These are phyloP conservation scores for Elsinoe fawcettii DNA, from an alignment of 2,329 filamentous ascomycete species.

Conservation along the genomic window DNA sequence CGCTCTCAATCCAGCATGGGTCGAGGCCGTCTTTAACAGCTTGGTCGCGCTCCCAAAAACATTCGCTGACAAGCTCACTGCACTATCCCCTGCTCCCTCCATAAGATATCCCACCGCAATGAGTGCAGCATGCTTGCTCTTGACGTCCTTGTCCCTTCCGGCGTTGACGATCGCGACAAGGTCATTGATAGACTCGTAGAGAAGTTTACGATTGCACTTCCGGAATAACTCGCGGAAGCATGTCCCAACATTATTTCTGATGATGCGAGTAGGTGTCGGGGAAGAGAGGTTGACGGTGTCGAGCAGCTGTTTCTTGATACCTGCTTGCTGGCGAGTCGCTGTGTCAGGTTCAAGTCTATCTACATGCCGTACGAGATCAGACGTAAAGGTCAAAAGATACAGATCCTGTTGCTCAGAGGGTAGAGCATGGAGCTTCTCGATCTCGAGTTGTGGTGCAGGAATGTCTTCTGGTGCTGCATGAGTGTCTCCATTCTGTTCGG, in stretches of 20 bases:
- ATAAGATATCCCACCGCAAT: slow-evolving; percentile 84
- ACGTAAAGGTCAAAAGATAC: slow-evolving; percentile 82
- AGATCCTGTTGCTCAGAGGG: slow-evolving; percentile 94
- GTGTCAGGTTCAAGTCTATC: slow-evolving; percentile 65
- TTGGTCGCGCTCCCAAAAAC: slow-evolving; percentile 66
- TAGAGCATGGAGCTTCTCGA: slow-evolving; percentile 79
- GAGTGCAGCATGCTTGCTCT: slow-evolving; percentile 78
- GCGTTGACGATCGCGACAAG: slow-evolving; percentile 63
- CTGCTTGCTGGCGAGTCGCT: slow-evolving; percentile 80
- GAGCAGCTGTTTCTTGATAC: slow-evolving; percentile 88
- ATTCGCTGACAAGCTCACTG: slow-evolving; percentile 71
- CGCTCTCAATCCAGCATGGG: slow-evolving; percentile 72
- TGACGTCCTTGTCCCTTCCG: slow-evolving; percentile 73
- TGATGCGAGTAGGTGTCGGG: slow-evolving; percentile 76
- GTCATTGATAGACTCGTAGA: slow-evolving; percentile 93
- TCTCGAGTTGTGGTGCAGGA: slow-evolving; percentile 58
- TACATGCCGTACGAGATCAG: slow-evolving; percentile 74
- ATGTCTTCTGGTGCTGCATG: slow-evolving; percentile 15
- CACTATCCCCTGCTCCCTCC: slow-evolving; percentile 86
- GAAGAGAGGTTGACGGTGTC: slow-evolving; percentile 78
- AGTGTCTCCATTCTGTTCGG: slow-evolving; percentile 13
- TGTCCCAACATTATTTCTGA: slow-evolving; percentile 79
- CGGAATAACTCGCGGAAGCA: slow-evolving; percentile 76
- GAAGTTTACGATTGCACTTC: slow-evolving; percentile 78
- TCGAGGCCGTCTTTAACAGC: slow-evolving; percentile 68